These are phyloP conservation scores for Solanum hybrid DNA, from an alignment of 305 asterid species.

Conservation along the genomic window DNA sequence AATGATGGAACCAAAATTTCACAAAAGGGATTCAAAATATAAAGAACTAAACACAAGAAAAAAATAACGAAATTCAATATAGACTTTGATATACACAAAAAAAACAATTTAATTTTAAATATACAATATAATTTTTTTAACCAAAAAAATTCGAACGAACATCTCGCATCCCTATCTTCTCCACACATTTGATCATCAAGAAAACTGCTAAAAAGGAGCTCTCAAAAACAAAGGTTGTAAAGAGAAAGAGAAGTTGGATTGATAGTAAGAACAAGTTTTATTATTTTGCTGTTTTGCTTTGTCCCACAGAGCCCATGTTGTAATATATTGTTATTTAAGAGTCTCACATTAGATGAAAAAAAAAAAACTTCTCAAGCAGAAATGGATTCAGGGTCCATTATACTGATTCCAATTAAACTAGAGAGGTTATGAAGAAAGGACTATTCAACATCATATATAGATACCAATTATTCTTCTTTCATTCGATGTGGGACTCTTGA, in stretches of 20 bases:
- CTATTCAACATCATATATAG: not conserved
- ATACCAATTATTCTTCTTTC: not conserved
- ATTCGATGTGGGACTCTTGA: not conserved
- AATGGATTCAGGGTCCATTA: not conserved
- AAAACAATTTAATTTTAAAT: not conserved
- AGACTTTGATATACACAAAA: not conserved
- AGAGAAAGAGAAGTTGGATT: not conserved
- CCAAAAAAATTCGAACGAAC: too few relatives aligned
- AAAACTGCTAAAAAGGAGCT: not conserved
- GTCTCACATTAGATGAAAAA: not conserved
- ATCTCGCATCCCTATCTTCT: too few relatives aligned
- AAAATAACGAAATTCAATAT: not conserved
- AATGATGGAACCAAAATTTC: not conserved
- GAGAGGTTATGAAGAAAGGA: not conserved
- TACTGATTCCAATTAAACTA: accelerated
- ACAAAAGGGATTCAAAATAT: not conserved
- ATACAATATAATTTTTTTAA: not conserved
- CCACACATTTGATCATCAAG: not conserved
- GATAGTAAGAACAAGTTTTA: not conserved
- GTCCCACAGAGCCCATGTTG: not conserved
- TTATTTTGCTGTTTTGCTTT: not conserved
- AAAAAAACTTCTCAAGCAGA: not conserved
- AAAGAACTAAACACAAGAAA: not conserved
- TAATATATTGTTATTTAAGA: not conserved
- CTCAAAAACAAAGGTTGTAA: not conserved